Base-by-base conservation (phyloP, 768 basidiomycete species). In the Auricularia cornea region DNA sequence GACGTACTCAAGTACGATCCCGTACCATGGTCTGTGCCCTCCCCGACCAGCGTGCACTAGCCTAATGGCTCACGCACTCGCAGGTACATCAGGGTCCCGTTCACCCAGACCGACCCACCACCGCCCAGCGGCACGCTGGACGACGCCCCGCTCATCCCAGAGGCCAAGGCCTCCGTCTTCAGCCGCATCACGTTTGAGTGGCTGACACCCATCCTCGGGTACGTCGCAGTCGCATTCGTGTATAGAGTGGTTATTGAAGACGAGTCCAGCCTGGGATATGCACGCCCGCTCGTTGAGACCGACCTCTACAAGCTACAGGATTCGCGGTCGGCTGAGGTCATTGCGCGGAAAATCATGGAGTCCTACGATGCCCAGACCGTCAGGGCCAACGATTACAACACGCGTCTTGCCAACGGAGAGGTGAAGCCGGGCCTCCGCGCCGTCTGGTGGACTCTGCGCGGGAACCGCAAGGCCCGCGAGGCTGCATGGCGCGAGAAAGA, bases 261-360 rank as follows among this genome's bases (percentile, higher is more conserved):
- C 44, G 44, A 20, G 20, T 18, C 11, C 44, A 48, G 44, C 20
- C 77, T 93, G 12, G 93, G 93, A 8, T 93, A 92, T 70, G 81
- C 84, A 4, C 83, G 93, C 8, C 90, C 93, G 1, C 80, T 96
- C 3, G 88, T 92, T 69, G 85, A 86, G 0, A 74, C 87, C 0
- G 93, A 95, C 73, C 78, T 95, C 3, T 94, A 87, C 79, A 89
- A 84, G 72, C 83, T 94, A 29, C 85, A 85, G 63, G 82, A 85
- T 40, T 72, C 82, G 26, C 82, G 85, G 29, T 78, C 82, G 2
- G 81, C 92, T 0, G 80, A 77, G 1, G 69, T 75, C 18, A 83
- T 93, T 41, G 88, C 89, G 2, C 76, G 83, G 1, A 76, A 79
- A 38, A 88, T 96, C 44, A 77, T 81, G 23, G 73, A 72, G 3